phyloP scores from a whole-genome alignment of 257 asterid genomes.

The Solanum dulcamara region DNA sequence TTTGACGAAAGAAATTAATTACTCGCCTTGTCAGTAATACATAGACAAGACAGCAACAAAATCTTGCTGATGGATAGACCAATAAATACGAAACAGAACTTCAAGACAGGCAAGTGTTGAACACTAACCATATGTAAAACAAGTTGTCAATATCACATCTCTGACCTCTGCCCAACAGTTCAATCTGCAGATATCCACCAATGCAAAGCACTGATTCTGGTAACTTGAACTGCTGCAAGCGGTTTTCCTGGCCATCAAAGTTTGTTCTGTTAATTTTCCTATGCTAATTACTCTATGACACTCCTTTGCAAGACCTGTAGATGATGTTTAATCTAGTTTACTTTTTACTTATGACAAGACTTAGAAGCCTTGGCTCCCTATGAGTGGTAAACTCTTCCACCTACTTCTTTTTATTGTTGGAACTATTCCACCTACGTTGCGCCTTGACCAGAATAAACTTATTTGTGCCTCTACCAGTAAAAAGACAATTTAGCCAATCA shows the following conservation, averaged over 20 bases:
- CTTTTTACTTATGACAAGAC: neutral
- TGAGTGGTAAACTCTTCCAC: neutral
- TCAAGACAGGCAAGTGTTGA: neutral
- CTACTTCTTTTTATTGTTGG: neutral
- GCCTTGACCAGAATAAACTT: neutral
- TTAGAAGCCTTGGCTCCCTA: neutral
- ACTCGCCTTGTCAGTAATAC: neutral
- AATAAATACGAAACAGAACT: neutral
- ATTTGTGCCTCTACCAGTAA: neutral
- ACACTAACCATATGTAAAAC: conserved; percentile 66
- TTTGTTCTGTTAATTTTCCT: neutral
- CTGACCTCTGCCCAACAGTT: conserved; percentile 60
- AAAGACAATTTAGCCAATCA: neutral
- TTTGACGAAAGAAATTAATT: neutral
- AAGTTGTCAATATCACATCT: conserved; percentile 50
- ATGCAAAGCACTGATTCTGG: conserved; percentile 67
- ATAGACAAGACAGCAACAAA: neutral
- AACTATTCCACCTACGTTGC: neutral
- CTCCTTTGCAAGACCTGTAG: neutral
- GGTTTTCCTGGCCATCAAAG: conserved; percentile 44
- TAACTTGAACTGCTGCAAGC: conserved; percentile 70
- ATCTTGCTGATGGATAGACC: neutral
- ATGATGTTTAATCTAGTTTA: neutral
- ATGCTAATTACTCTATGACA: neutral
- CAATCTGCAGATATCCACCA: conserved; percentile 70